Conservation (phyloP, 306 rosid species). For the Hylodesmum podocarpum region DNA sequence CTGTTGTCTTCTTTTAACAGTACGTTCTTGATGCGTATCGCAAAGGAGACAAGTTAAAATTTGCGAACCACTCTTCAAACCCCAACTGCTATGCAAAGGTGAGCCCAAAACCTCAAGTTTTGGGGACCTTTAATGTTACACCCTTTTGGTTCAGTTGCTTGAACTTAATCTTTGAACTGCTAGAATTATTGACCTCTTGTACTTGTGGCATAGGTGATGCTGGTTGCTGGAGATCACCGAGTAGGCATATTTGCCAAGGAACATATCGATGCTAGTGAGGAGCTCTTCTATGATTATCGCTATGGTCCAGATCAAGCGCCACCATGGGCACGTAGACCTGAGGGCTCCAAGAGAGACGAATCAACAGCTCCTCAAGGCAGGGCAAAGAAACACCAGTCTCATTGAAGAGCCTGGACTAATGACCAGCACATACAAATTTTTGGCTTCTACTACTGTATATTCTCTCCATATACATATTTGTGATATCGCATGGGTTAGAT, state of each 20-base stretch:
- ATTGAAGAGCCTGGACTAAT: conserved; percentile 48
- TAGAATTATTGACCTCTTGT: conserved; percentile 22
- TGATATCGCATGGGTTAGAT: conserved; percentile 22
- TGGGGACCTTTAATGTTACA: neutral
- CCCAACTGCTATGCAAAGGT: conserved; percentile 98
- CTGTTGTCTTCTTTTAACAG: conserved; percentile 52
- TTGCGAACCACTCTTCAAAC: conserved; percentile 94
- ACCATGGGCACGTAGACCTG: conserved; percentile 92
- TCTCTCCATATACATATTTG: conserved; percentile 10
- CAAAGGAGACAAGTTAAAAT: conserved; percentile 97
- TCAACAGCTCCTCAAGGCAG: conserved; percentile 73
- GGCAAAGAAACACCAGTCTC: conserved; percentile 97
- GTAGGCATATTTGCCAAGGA: conserved; percentile 98
- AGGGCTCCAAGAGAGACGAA: conserved; percentile 86
- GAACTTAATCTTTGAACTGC: conserved; percentile 16
- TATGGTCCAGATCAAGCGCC: conserved; percentile 93
- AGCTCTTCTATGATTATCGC: conserved; percentile 92
- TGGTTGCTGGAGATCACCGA: conserved; percentile 97
- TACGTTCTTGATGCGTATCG: conserved; percentile 96
- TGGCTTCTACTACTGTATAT: conserved; percentile 20
- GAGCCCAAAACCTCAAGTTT: conserved; percentile 24
- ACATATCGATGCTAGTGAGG: conserved; percentile 87
- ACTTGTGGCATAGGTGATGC: conserved; percentile 64
- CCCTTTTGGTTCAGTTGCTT: neutral
- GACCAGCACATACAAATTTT: conserved; percentile 32